Evolutionary conservation across 805 yeast species (phyloP), one percentile per base, ranked within the genome.

Genomic region (Candida pseudoglaebosa): DNA sequence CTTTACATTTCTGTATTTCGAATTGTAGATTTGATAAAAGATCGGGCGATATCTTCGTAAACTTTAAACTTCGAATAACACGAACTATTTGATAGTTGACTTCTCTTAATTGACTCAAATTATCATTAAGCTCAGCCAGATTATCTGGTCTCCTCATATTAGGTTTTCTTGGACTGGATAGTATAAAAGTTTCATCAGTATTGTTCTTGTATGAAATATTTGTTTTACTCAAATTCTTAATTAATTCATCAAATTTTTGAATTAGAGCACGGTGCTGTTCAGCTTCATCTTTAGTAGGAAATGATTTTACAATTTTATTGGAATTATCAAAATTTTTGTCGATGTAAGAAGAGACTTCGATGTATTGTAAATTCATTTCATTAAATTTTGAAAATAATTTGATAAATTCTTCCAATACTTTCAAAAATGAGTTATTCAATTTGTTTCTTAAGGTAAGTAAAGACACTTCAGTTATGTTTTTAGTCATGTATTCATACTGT

Each of bases 21-120:
- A 32, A 39, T 32, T 49, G 52, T 2, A 68, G 37, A 2, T 40
- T 44, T 3, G 45, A 7, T 1, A 65, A 34, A 2, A 57, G 40
- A 1, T 63, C 68, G 12, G 47, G 51, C 2, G 68, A 55, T n/a
- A 69, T 50, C 38, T 65, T 67, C 24, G 71, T 59, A 14, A 66
- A 40, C 36, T 59, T 64, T 31, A 68, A 50, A 6, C 56, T 47
- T 14, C 71, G 49, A 18, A 69, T 62, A 1, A 59, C 61, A 24
- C 59, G 46, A 7, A 67, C 65, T 9, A 69, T 47, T 28, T 59
- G 59, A 47, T 66, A 63, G 42, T 68, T 68, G 16, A 65, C 37
- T 15, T 67, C 70, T 24, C 68, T 49, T 8, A 67, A 52, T 5
- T 51, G 40, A 24, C 48, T 42, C 56, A 64, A 52, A 15, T 46